Conservation (phyloP, 352 stramenopile species). For the Phytophthora palmivora region DNA sequence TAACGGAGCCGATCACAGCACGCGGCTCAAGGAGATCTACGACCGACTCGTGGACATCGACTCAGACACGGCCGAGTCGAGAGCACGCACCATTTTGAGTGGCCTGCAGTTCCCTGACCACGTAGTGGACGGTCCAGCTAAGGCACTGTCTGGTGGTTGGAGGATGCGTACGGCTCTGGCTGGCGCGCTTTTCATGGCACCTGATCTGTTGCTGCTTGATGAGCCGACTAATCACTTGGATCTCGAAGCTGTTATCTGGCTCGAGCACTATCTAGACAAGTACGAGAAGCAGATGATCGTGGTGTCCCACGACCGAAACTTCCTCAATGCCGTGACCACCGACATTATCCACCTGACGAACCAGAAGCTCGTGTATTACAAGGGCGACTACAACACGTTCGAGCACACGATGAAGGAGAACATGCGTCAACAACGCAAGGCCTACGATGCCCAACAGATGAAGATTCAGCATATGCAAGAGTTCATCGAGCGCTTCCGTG, state of each 20-base stretch:
- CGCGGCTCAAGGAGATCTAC: slow-evolving; percentile 83
- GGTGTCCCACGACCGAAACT: slow-evolving; percentile 96
- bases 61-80: slow-evolving; percentile 90
- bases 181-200: slow-evolving; percentile 95
- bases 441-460: slow-evolving; percentile 88
- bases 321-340: slow-evolving; percentile 97
- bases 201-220: slow-evolving; percentile 95
- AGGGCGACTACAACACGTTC: slow-evolving; percentile 98
- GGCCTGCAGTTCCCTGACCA: slow-evolving; percentile 95
- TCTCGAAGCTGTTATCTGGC: slow-evolving; percentile 92
- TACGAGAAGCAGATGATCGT: slow-evolving; percentile 95
- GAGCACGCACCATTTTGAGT: slow-evolving; percentile 91
- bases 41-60: slow-evolving; percentile 91
- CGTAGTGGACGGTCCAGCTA: slow-evolving; percentile 92
- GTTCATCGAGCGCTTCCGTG: slow-evolving; percentile 97
- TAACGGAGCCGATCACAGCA: slow-evolving; percentile 51
- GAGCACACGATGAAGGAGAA: slow-evolving; percentile 94
- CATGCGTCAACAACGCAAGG: slow-evolving; percentile 93
- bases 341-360: slow-evolving; percentile 95
- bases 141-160: slow-evolving; percentile 94
- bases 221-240: slow-evolving; percentile 95
- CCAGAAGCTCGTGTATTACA: slow-evolving; percentile 94
- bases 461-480: slow-evolving; percentile 97
- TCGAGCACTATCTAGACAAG: slow-evolving; percentile 92
- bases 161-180: slow-evolving; percentile 95